Evolutionary conservation across 2,329 filamentous ascomycete genomes (phyloP).

Genomic region (Ophiostoma sp.): DNA sequence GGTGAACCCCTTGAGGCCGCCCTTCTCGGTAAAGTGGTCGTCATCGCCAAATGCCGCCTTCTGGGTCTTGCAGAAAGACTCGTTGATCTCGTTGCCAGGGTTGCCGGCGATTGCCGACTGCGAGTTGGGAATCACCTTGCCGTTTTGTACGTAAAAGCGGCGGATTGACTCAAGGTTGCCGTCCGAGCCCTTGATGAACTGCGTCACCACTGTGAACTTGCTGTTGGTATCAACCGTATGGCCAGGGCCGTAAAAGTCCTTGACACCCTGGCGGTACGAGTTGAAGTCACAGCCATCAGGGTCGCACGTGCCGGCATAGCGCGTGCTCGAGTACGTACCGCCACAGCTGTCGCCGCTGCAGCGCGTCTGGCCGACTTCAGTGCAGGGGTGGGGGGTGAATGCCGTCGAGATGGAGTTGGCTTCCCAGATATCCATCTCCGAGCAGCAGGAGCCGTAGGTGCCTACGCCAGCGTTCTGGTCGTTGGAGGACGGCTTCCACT

Average conservation of each 20-base stretch:
- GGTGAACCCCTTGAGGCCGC: constrained; percentile 51
- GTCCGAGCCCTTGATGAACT: constrained; percentile 48
- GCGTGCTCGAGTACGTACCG: constrained; percentile 39
- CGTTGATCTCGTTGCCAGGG: constrained; percentile 41
- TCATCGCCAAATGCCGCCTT: constrained; percentile 50
- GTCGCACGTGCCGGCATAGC: constrained; percentile 50
- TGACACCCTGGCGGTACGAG: constrained; percentile 56
- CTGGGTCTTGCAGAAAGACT: constrained; percentile 50
- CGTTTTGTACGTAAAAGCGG: constrained; percentile 57
- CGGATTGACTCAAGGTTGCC: constrained; percentile 49
- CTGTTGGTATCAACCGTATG: constrained; percentile 52
- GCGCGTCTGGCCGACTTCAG: constrained; percentile 36
- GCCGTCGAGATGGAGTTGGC: constrained; percentile 56
- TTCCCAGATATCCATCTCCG: constrained; percentile 58
- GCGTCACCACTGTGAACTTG: constrained; percentile 57
- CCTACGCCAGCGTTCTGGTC: constrained; percentile 48
- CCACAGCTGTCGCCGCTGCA: constrained; percentile 44
- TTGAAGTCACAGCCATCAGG: constrained; percentile 62
- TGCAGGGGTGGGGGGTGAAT: constrained; percentile 55
- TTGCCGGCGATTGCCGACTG: constrained; percentile 37
- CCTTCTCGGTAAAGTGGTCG: constrained; percentile 46
- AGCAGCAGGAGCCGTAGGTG: constrained; percentile 48
- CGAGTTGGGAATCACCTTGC: constrained; percentile 45
- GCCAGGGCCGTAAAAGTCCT: constrained; percentile 49
- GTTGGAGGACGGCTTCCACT: constrained; percentile 44